These are phyloP conservation scores for Plasmodium adleri DNA, from an alignment of 169 alveolate genomes.

Conservation along the genomic window DNA sequence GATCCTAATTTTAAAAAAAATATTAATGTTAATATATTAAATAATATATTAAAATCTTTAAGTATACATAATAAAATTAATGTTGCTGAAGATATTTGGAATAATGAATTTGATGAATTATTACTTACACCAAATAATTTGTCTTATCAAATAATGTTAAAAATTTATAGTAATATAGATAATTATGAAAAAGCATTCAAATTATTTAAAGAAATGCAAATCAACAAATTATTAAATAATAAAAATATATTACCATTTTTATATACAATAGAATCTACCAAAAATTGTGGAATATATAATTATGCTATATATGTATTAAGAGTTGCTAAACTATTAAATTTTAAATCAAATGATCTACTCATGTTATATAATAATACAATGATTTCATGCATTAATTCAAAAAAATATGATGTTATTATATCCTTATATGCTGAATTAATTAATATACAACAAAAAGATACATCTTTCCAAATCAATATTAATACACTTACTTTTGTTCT, in stretches of 20 bases:
- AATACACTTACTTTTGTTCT: slow-evolving; percentile 67
- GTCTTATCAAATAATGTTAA: slow-evolving; percentile 36
- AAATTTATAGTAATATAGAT: slow-evolving; percentile 42
- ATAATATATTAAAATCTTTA: slow-evolving; percentile 59
- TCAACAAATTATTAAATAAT: slow-evolving; percentile 48
- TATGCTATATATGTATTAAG: slow-evolving; percentile 71
- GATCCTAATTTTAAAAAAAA: slow-evolving; percentile 69
- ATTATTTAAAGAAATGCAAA: slow-evolving; percentile 74
- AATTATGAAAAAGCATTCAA: slow-evolving; percentile 70
- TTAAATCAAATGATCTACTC: slow-evolving; percentile 20
- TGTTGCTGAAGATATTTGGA: slow-evolving; percentile 63
- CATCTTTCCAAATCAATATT: slow-evolving; percentile 33
- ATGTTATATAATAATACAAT: slow-evolving; percentile 57
- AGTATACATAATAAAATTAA: slow-evolving; percentile 50
- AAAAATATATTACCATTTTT: slow-evolving; percentile 62
- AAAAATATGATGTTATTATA: slow-evolving; percentile 65
- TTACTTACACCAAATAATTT: slow-evolving; percentile 36
- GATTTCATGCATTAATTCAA: slow-evolving; percentile 38
- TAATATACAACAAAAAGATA: slow-evolving; percentile 45
- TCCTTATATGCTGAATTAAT: slow-evolving; percentile 70
- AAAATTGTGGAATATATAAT: slow-evolving; percentile 73
- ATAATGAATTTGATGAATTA: slow-evolving; percentile 73
- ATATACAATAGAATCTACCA: slow-evolving; percentile 42
- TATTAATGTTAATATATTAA: slow-evolving; percentile 57
- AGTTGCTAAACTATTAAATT: slow-evolving; percentile 36